Evolutionary conservation across 2,329 filamentous ascomycete species (phyloP), one percentile per base, ranked within the genome.

Genomic region (Nectriaceae sp.): DNA sequence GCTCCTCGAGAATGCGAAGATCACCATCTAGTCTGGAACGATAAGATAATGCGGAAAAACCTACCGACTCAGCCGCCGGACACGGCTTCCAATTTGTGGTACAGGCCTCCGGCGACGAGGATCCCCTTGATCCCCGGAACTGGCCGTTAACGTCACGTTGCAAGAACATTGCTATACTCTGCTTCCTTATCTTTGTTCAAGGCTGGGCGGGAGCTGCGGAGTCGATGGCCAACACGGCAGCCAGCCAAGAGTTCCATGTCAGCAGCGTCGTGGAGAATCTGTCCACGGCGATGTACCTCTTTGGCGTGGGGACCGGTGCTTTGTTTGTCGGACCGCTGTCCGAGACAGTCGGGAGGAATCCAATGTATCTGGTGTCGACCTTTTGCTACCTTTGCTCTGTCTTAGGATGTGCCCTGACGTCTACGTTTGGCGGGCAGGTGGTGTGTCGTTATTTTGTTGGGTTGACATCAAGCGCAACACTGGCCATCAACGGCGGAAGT

Each of bases 371-470:
- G 4, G 59, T 65, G 18, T 74, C 77, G 1, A 62, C 78, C 13
- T 65, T 65, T 15, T 57, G 73, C 15, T 79, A 74, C 46, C 73
- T 78, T 61, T 63, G 77, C 39, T 80, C 75, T 46, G 67, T 78
- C 35, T 70, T 78, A 58, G 76, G 71, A 0, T 70, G 71, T 0
- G 78, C 68, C 1, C 56, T 79, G n/a, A 62, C 75, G 1, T 72
- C 72, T 3, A 76, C 71, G 19, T 70, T 79, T 44, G 69, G 62
- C 0, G 71, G 72, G 4, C 75, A 78, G 44, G 60, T 79, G 5
- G 67, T 69, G 0, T 79, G 77, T 47, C 71, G 77, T 3, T 79
- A 77, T 50, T 54, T 80, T 3, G 72, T 77, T 2, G 76, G 78
- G 3, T 60, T 77, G 40, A 78, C 75, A 44, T 57, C 60, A 10